These are phyloP conservation scores for Botrytis medusae DNA, from an alignment of 2,329 filamentous ascomycete genomes.

Conservation along the genomic window DNA sequence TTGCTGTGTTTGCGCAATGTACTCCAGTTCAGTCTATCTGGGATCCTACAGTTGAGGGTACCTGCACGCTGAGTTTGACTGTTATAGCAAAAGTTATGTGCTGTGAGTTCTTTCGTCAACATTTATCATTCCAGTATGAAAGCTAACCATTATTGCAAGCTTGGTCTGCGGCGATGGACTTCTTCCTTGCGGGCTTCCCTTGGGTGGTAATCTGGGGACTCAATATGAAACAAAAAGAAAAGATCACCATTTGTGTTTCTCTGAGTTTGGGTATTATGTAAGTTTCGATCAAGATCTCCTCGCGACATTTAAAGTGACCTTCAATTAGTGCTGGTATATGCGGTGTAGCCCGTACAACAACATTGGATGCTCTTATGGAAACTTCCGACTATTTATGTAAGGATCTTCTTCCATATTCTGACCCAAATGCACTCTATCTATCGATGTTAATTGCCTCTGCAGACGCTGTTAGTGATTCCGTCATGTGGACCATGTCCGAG, in stretches of 20 bases:
- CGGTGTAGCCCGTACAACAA: constrained; percentile 2
- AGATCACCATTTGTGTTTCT: constrained; percentile 12
- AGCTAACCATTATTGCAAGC: neutral
- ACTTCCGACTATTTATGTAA: constrained; percentile 15
- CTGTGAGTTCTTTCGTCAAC: neutral
- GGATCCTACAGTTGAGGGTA: constrained; percentile 4
- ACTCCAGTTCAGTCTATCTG: constrained; percentile 12
- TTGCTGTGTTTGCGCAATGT: constrained; percentile 5
- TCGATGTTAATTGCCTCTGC: neutral
- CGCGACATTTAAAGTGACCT: neutral
- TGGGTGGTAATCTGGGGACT: constrained; percentile 4
- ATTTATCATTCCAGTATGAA: too few relatives aligned
- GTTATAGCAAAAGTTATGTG: constrained; percentile 13
- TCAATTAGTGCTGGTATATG: neutral
- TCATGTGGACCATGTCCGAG: constrained; percentile 19
- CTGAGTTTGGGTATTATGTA: constrained; percentile 13
- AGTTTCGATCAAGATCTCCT: neutral
- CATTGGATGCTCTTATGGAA: neutral
- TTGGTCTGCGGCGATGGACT: constrained; percentile 12
- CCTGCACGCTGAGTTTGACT: constrained; percentile 6
- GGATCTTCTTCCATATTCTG: neutral
- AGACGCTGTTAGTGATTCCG: constrained; percentile 18
- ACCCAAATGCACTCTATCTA: neutral
- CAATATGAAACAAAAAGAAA: constrained; percentile 18
- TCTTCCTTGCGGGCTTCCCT: constrained; percentile 14